Conservation (phyloP, 179 eudicot genomes). For the Gypsophila paniculata region DNA sequence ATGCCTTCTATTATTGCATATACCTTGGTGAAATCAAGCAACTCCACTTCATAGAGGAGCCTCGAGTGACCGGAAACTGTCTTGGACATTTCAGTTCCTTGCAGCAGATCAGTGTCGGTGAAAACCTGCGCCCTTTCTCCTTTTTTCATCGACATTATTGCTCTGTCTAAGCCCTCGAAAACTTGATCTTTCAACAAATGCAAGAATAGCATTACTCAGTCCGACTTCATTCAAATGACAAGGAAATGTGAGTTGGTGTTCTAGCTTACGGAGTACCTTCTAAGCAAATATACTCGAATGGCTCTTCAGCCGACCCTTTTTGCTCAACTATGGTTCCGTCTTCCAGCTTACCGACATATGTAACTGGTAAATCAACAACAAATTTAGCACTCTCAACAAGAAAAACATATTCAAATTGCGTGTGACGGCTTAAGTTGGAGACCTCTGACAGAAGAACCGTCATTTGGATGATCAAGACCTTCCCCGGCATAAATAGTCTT, state of each 20-base stretch:
- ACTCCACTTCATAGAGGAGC: constrained; percentile 36
- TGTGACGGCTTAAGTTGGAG: neutral
- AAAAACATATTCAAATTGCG: neutral
- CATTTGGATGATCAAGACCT: constrained; percentile 42
- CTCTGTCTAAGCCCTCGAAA: constrained; percentile 37
- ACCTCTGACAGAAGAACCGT: constrained; percentile 47
- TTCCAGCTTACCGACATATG: constrained; percentile 28
- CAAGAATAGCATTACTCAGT: neutral
- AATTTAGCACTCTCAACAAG: neutral
- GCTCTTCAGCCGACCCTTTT: constrained; percentile 41
- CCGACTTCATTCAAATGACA: neutral
- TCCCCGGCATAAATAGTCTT: constrained; percentile 37
- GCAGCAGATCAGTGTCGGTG: constrained; percentile 17
- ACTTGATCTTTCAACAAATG: constrained; percentile 32
- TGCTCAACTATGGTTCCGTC: constrained; percentile 39
- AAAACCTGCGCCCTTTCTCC: constrained; percentile 41
- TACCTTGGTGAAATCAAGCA: constrained; percentile 45
- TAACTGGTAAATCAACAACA: constrained; percentile 25
- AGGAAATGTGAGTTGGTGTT: neutral
- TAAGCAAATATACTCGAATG: constrained; percentile 41
- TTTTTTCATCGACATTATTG: constrained; percentile 44
- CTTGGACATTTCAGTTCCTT: constrained; percentile 16
- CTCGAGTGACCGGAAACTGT: constrained; percentile 8
- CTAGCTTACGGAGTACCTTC: constrained; percentile 28
- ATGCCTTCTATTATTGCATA: neutral